Conservation (phyloP, 1,284 basidiomycete species). For the Ustilago bromivora region DNA sequence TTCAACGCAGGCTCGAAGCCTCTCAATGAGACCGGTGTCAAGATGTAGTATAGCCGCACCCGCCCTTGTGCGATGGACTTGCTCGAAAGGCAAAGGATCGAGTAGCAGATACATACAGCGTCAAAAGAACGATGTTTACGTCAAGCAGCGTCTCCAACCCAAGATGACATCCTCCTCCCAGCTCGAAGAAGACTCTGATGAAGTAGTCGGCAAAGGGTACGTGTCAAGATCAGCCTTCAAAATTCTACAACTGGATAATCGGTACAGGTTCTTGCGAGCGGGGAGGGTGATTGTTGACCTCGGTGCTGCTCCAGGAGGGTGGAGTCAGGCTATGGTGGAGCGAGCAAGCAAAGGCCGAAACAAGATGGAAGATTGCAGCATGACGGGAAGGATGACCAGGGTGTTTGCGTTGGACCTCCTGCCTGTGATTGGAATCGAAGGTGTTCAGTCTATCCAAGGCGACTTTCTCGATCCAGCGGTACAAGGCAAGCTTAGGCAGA, state of each 20-base stretch:
- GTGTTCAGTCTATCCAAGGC: conserved; percentile 49
- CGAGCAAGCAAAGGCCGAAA: conserved; percentile 11
- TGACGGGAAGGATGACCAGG: background rate
- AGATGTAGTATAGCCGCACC: background rate
- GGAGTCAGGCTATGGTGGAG: conserved; percentile 59
- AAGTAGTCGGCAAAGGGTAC: conserved; percentile 24
- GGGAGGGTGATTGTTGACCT: conserved; percentile 58
- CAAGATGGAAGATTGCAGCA: background rate
- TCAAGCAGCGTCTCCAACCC: conserved; percentile 35
- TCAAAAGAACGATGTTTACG: conserved; percentile 40
- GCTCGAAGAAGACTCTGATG: conserved; percentile 1
- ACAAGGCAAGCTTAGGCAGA: conserved; percentile 27
- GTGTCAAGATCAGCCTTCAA: conserved; percentile 64
- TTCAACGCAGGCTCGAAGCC: too few species aligned
- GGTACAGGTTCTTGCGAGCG: conserved; percentile 50
- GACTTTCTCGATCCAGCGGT: conserved; percentile 48
- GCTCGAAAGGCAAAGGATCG: conserved; percentile 42
- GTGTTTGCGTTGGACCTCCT: conserved; percentile 60
- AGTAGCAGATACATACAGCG: conserved; percentile 46
- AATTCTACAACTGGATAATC: conserved; percentile 55
- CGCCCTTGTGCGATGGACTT: conserved; percentile 15
- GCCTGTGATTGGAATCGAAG: conserved; percentile 31
- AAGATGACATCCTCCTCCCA: conserved; percentile 4
- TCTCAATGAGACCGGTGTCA: background rate
- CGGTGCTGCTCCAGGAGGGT: conserved; percentile 65